Conservation (phyloP, 805 yeast genomes). For the baker's yeast (Saccharomyces cerevisiae) region DNA sequence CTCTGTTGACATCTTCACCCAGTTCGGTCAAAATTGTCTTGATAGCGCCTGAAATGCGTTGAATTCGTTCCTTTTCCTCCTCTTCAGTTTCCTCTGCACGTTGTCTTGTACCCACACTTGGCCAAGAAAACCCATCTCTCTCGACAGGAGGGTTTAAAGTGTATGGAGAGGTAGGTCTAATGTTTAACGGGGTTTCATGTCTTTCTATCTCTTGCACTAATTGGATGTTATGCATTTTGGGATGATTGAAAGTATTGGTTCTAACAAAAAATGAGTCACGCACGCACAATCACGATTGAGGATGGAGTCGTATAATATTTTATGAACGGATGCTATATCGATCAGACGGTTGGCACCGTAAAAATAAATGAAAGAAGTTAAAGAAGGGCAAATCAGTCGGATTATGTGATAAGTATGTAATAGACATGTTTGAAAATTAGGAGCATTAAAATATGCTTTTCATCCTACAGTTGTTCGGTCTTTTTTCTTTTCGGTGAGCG, state of each 20-base stretch:
- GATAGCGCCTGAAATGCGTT: slow-evolving; percentile 79
- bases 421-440: neutral
- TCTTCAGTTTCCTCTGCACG: slow-evolving; percentile 64
- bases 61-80: slow-evolving; percentile 57
- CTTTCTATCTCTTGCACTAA: slow-evolving; percentile 12
- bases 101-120: slow-evolving; percentile 72
- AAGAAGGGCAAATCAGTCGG: neutral
- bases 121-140: slow-evolving; percentile 90
- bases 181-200: slow-evolving; percentile 51
- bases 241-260: neutral
- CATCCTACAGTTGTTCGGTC: neutral
- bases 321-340: neutral
- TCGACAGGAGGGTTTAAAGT: slow-evolving; percentile 81
- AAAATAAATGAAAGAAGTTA: neutral
- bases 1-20: slow-evolving; percentile 86
- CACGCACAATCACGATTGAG: neutral
- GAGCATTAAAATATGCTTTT: neutral
- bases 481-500: slow-evolving; percentile 1
- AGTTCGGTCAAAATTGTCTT: slow-evolving; percentile 62
- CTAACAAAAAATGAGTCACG: neutral
- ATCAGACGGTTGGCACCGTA: neutral
- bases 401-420: neutral
- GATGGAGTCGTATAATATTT: neutral
- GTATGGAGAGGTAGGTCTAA: slow-evolving; percentile 76
- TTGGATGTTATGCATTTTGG: slow-evolving; percentile 6